Conservation (phyloP, 2,329 filamentous ascomycete species). For the Pleomassaria siparia region DNA sequence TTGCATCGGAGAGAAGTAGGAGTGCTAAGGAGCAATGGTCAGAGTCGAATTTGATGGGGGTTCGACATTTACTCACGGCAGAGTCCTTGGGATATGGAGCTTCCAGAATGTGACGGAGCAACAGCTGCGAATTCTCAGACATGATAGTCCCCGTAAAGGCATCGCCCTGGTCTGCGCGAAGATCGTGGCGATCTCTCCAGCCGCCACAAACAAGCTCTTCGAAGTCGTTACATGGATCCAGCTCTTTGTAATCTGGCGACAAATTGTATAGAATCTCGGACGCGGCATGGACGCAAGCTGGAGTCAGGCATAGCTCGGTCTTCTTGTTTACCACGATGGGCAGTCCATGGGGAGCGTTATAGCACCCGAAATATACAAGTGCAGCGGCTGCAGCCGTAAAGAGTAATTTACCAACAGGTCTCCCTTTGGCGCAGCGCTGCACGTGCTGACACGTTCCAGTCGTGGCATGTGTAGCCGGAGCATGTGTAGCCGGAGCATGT, state of each 20-base stretch:
- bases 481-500: neutral
- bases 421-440: neutral
- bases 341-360: neutral
- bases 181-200: conserved; percentile 64
- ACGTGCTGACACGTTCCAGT: too few species aligned
- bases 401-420: neutral
- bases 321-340: neutral
- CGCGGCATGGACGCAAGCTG: conserved; percentile 64
- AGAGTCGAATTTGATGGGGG: too few species aligned
- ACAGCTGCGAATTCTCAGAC: conserved; percentile 60
- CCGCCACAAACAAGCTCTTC: conserved; percentile 68
- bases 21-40: too few species aligned
- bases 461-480: too few species aligned
- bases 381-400: neutral
- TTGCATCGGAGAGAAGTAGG: conserved; percentile 50
- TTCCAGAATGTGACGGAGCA: conserved; percentile 65
- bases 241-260: conserved; percentile 60
- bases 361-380: neutral
- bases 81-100: conserved; percentile 51
- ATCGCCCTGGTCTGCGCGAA: conserved; percentile 63
- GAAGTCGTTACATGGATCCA: conserved; percentile 71
- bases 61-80: too few species aligned
- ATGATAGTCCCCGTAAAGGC: conserved; percentile 60
- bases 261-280: conserved; percentile 64
- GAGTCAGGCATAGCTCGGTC: conserved; percentile 52